Conservation (phyloP, 345 rosid genomes). For the Eucalyptus melliodora region DNA sequence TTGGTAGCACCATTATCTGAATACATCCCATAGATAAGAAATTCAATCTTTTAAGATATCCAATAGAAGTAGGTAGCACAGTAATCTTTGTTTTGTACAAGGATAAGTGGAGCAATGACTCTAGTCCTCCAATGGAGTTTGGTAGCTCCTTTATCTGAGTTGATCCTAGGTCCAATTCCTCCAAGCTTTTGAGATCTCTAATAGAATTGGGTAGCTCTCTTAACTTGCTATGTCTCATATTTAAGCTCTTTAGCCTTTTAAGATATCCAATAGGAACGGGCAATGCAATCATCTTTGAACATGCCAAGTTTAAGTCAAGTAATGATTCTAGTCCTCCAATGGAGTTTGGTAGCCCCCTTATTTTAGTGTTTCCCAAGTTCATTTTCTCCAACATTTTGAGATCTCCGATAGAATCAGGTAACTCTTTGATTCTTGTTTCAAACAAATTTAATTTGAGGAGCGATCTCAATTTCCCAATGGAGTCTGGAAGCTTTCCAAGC, state of each 20-base stretch:
- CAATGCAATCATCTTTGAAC: not conserved
- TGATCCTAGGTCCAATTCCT: rapidly evolving
- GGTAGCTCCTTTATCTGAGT: not conserved
- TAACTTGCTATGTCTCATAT: not conserved
- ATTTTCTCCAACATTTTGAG: not conserved
- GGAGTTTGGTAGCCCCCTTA: not conserved
- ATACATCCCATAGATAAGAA: rapidly evolving
- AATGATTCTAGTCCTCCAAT: not conserved
- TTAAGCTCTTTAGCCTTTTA: not conserved
- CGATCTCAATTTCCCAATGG: not conserved
- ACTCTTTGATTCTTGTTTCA: not conserved
- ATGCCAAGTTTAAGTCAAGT: not conserved
- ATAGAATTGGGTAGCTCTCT: not conserved
- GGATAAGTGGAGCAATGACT: not conserved
- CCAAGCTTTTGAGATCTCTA: not conserved
- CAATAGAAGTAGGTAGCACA: not conserved
- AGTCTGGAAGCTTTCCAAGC: not conserved
- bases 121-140: not conserved
- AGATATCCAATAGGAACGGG: not conserved
- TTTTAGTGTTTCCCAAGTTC: not conserved
- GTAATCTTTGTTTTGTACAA: rapidly evolving
- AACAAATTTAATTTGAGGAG: not conserved
- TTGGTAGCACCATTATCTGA: too few species aligned
- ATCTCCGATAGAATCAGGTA: not conserved
- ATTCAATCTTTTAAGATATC: not conserved